A percentile compares a stretch with the other conserved stretches of the same genome.
These are phyloP conservation scores for Moricandia moricandioides DNA, from an alignment of 345 rosid genomes.

Conservation along the genomic window DNA sequence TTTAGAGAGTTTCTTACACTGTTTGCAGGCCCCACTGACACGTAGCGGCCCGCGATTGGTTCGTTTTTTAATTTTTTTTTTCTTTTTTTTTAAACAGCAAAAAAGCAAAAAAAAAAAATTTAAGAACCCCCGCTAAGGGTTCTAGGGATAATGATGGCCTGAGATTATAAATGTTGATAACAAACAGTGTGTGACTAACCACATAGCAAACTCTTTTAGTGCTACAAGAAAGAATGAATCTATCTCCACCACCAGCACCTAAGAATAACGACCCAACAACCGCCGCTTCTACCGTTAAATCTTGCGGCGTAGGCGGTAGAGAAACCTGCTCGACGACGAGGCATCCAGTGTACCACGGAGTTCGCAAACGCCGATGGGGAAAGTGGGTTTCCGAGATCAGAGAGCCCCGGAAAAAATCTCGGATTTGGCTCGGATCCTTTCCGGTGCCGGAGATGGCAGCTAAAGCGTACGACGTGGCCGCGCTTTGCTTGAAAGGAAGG, in stretches of 20 bases:
- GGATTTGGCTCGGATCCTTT: conserved; percentile 88
- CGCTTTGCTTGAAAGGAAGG: conserved; percentile 63
- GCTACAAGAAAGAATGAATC: conserved; percentile 45
- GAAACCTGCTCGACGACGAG: conserved; percentile 40
- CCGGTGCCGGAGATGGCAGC: conserved; percentile 90
- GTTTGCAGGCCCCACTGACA: too few species aligned
- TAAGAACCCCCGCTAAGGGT: too few species aligned
- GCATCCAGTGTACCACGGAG: conserved; percentile 69
- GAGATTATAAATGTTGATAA: conserved; percentile 26
- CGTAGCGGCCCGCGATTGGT: too few species aligned
- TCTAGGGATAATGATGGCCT: too few species aligned
- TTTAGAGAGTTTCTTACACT: too few species aligned
- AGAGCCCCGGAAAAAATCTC: conserved; percentile 78
- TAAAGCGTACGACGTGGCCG: conserved; percentile 81
- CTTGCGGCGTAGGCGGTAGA: conserved; percentile 20
- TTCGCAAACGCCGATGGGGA: conserved; percentile 82
- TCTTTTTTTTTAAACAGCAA: too few species aligned
- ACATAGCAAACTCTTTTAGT: conserved; percentile 23
- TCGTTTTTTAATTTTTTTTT: too few species aligned
- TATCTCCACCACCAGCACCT: conserved; percentile 32
- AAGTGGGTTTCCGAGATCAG: conserved; percentile 92
- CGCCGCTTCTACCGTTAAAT: conserved; percentile 27
- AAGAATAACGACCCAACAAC: conserved; percentile 37
- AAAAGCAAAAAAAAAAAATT: too few species aligned
- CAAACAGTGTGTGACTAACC: conserved; percentile 18